Conservation (phyloP, 805 yeast species). For the Zygoascus flipseniorum region DNA sequence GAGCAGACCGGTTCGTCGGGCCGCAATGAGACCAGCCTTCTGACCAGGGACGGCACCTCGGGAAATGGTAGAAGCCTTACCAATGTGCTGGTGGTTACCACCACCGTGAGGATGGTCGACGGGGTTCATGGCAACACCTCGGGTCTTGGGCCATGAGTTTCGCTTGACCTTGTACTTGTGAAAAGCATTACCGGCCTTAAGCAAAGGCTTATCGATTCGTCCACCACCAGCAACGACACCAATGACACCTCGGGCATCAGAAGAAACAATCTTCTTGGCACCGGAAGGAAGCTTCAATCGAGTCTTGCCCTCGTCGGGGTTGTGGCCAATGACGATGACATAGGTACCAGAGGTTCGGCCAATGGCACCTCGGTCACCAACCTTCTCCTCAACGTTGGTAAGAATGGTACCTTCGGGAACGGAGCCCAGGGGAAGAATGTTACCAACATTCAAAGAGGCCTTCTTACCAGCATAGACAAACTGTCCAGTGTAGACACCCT, state of each 20-base stretch:
- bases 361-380: constrained; percentile 99
- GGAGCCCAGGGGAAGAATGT: constrained; percentile 92
- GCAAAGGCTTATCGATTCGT: constrained; percentile 98
- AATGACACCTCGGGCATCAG: constrained; percentile 98
- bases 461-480: constrained; percentile 98
- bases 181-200: constrained; percentile 99
- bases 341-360: constrained; percentile 99
- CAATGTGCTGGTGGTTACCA: constrained; percentile 99
- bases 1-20: constrained; percentile 99
- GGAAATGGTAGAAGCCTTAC: constrained; percentile 98
- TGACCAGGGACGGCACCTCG: constrained; percentile 99
- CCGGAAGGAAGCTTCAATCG: constrained; percentile 99
- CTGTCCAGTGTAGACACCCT: constrained; percentile 99
- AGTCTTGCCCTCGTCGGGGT: constrained; percentile 98
- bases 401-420: constrained; percentile 99
- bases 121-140: constrained; percentile 99
- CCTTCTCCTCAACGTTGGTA: constrained; percentile 96
- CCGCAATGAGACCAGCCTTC: constrained; percentile 99
- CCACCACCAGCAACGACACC: constrained; percentile 99
- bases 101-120: constrained; percentile 99
- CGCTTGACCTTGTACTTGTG: constrained; percentile 99
- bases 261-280: constrained; percentile 92
- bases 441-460: constrained; percentile 90
- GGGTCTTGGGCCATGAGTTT: constrained; percentile 99
- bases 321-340: constrained; percentile 98